Conservation (phyloP, 176 grass and related monocot genomes). For the Secale cereale region DNA sequence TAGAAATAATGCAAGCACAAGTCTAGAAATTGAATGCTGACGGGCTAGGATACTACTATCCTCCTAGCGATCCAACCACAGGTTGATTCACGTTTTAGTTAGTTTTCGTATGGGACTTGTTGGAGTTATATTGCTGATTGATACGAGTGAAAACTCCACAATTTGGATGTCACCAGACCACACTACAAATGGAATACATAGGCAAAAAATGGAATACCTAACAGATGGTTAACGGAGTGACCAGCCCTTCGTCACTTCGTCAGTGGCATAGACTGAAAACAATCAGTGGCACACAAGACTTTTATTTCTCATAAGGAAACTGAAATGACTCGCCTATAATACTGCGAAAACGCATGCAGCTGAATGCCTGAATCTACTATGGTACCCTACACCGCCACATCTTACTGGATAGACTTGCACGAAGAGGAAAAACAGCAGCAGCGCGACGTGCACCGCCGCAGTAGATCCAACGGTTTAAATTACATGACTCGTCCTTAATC, state of each 20-base stretch:
- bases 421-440: neutral
- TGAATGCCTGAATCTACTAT: neutral
- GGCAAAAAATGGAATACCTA: neutral
- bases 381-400: neutral
- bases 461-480: neutral
- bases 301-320: neutral
- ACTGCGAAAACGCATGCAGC: neutral
- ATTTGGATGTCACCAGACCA: too few relatives aligned
- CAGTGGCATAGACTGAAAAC: neutral
- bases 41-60: too few relatives aligned
- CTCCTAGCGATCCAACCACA: too few relatives aligned
- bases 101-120: too few relatives aligned
- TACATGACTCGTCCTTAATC: neutral
- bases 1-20: too few relatives aligned
- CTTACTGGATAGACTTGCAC: neutral
- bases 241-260: neutral
- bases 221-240: neutral
- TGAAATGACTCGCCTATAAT: neutral
- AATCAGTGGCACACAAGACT: neutral
- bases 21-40: too few relatives aligned
- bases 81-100: too few relatives aligned
- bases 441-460: neutral
- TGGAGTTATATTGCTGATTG: too few relatives aligned
- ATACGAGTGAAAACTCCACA: too few relatives aligned
- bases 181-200: neutral